Evolutionary conservation across 371 early-diverging fungal genomes (phyloP).

Genomic region (Syncephalis fuscata): DNA sequence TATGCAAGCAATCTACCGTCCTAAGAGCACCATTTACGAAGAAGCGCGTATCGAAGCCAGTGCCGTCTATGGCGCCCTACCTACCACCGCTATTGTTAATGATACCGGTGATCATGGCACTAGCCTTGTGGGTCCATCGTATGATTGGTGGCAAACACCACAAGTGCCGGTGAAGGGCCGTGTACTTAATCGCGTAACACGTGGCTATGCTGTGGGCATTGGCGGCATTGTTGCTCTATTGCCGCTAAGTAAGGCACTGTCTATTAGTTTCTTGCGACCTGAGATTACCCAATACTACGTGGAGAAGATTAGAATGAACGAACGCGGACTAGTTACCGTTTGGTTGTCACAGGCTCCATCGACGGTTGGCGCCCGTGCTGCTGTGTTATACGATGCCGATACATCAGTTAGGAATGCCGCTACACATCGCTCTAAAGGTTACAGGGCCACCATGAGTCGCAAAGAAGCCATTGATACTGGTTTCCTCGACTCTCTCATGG

Average conservation of each 20-base stretch:
- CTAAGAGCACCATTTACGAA: conserved; percentile 5
- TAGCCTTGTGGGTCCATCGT: conserved; percentile 11
- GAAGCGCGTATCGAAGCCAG: conserved; percentile 10
- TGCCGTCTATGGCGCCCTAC: conserved; percentile 10
- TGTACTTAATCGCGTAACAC: conserved; percentile 24
- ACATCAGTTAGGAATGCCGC: no score
- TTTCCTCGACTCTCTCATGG: no score
- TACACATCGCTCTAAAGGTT: no score
- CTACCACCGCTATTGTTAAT: conserved; percentile 10
- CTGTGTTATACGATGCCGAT: no score
- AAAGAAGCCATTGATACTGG: no score
- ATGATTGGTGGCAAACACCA: conserved; percentile 10
- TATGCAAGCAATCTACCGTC: conserved; percentile 14
- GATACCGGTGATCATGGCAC: conserved; percentile 13
- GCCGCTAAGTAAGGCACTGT: conserved; percentile 7
- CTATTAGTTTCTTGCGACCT: no score
- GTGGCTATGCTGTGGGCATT: conserved; percentile 40
- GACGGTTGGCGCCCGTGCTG: no score
- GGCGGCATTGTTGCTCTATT: conserved; percentile 48
- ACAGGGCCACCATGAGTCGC: no score
- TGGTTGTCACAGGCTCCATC: no score
- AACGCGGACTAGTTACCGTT: no score
- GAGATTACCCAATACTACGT: no score
- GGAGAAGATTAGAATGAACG: no score
- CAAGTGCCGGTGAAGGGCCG: conserved; percentile 36